Evolutionary conservation across 2,329 filamentous ascomycete species (phyloP).

Genomic region (Hymenotorrendiella dingleyae): DNA sequence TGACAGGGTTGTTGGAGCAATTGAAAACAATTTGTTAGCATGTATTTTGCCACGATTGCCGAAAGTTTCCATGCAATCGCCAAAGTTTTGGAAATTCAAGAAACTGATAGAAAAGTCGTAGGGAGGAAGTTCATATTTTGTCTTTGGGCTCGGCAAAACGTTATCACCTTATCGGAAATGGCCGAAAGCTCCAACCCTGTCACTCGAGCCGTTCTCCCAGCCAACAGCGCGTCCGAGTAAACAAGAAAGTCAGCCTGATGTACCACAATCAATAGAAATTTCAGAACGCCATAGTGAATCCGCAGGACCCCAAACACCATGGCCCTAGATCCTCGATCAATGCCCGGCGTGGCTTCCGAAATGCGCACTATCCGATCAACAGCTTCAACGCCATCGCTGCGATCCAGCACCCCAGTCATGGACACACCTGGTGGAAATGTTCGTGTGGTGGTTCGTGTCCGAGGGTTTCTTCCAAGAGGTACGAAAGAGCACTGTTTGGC

Average conservation of each 20-base stretch:
- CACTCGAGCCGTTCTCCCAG: conserved; percentile 15
- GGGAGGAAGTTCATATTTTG: too few relatives aligned
- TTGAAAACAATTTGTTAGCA: too few relatives aligned
- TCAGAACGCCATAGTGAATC: conserved; percentile 19
- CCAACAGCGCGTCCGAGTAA: conserved; percentile 9
- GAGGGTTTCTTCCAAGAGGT: conserved; percentile 76
- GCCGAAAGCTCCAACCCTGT: too few relatives aligned
- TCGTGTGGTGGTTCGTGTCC: conserved; percentile 73
- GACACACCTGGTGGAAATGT: conserved; percentile 66
- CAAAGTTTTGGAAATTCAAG: too few relatives aligned
- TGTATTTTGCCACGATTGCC: too few relatives aligned
- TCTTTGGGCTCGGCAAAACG: too few relatives aligned
- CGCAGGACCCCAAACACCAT: conserved; percentile 34
- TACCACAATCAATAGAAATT: conserved; percentile 26
- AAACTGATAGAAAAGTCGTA: too few relatives aligned
- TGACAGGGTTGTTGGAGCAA: too few relatives aligned
- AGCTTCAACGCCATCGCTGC: conserved; percentile 72
- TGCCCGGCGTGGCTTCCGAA: conserved; percentile 37
- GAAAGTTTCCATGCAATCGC: too few relatives aligned
- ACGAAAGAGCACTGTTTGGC: conserved; percentile 14
- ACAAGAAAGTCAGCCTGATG: conserved; percentile 19
- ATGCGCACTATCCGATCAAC: conserved; percentile 49
- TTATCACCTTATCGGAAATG: too few relatives aligned
- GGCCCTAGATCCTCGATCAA: conserved; percentile 37
- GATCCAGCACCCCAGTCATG: conserved; percentile 61